Conservation (phyloP, 139 green algal species). For the Chlamydomonas incerta region DNA sequence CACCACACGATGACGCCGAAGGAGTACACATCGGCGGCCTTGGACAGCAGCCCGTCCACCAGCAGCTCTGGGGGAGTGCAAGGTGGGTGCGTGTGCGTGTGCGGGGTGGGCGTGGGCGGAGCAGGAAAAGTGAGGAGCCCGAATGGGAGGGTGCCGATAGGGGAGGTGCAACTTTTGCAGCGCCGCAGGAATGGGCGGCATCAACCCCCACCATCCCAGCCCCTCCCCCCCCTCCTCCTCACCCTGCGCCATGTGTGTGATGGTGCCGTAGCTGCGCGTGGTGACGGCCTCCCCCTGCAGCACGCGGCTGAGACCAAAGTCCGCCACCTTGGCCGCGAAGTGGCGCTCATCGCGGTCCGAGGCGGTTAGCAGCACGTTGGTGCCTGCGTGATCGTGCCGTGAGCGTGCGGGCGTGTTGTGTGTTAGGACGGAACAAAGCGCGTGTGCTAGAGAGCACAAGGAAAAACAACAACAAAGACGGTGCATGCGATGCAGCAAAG, state of each 20-base stretch:
- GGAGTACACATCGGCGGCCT: slow-evolving; percentile 50
- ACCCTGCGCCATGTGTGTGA: slow-evolving; percentile 69
- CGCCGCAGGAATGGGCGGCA: too few species aligned
- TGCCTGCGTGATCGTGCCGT: slow-evolving; percentile 18
- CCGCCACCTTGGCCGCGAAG: slow-evolving; percentile 71
- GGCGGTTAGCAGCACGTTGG: slow-evolving; percentile 67
- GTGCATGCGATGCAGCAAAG: too few species aligned
- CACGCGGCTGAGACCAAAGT: slow-evolving; percentile 75
- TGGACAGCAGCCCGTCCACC: slow-evolving; percentile 54
- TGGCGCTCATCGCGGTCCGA: slow-evolving; percentile 48
- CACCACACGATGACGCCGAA: not conserved
- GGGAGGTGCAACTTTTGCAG: too few species aligned
- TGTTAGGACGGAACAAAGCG: too few species aligned
- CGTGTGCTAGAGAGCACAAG: too few species aligned
- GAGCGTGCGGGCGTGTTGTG: not conserved
- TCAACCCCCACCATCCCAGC: not conserved
- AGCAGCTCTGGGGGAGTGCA: slow-evolving; percentile 73
- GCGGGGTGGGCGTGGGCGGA: too few species aligned
- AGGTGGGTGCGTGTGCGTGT: not conserved
- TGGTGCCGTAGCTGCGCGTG: slow-evolving; percentile 64
- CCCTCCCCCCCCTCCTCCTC: not conserved
- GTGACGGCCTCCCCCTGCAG: slow-evolving; percentile 50
- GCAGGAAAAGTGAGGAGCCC: too few species aligned
- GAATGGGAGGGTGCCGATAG: too few species aligned
- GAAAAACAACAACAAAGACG: too few species aligned